Base-by-base conservation (phyloP, 257 asterid species). In the Solanum verrucosum region DNA sequence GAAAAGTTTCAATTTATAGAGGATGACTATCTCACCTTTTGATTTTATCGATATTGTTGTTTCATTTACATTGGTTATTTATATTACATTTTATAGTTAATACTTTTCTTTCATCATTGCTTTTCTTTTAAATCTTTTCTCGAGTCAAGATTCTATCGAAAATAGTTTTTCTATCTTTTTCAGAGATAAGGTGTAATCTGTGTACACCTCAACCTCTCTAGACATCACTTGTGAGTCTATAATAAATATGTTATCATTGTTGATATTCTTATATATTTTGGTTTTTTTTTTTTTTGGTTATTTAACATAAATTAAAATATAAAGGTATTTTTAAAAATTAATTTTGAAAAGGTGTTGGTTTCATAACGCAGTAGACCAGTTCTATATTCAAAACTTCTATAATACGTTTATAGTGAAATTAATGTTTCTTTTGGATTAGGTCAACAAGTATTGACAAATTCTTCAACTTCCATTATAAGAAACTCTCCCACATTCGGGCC, bases 141-240 rank as follows among this genome's bases (percentile, higher is more conserved):
- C 10, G 3, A 68, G 8, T 67, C 2, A 14, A 13, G 35, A 5
- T 15, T 68, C 9, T 68, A 6, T 27, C 37, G 74, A 67, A 27
- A 13, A 67, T 0, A 2, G 4, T 56, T 20, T 67, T 27, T 25
- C 4, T 10, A 67, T 5, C 4, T 67, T 12, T 5, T 5, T 25
- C 1, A 67, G 1, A 7, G 73, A 12, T 67, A 25, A 5, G 5
- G 0, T 25, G 5, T 21, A 23, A 23, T 9, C 0, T 23, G 0
- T 15, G 35, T 25, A 27, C 18, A 25, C 18, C 25, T 60, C 6
- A 63, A 9, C 29, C 27, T 63, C 7, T 63, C 27, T 11, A 63
- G 6, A 63, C 29, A 0, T 63, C 8, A 10, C 3, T 23, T 10
- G 14, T n/a, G 29, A 11, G 2, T 4, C 1, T 23, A 63, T 23